These are phyloP conservation scores for Globisporangium spiculum DNA, from an alignment of 352 stramenopile genomes.

Conservation along the genomic window DNA sequence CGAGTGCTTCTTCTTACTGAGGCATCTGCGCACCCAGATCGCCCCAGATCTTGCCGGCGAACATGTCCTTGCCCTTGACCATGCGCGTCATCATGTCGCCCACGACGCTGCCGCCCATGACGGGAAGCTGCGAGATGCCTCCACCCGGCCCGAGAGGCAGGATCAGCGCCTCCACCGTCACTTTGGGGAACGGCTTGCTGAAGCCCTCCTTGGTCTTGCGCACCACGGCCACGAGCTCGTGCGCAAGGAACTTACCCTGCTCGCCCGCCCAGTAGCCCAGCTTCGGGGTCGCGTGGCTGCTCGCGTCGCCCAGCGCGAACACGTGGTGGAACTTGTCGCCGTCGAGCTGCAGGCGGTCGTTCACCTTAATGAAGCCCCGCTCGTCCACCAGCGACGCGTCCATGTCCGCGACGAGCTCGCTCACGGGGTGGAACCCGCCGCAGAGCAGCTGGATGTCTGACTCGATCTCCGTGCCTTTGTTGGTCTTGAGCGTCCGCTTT, in stretches of 20 bases:
- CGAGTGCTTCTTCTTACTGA: not conserved
- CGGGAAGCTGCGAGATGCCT: slow-evolving; percentile 41
- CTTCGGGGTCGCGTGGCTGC: slow-evolving; percentile 46
- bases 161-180: slow-evolving; percentile 30
- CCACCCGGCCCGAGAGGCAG: slow-evolving; percentile 30
- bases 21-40: slow-evolving; percentile 10
- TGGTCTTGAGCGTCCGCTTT: slow-evolving; percentile 33
- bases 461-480: slow-evolving; percentile 44
- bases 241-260: slow-evolving; percentile 41
- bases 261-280: slow-evolving; percentile 35
- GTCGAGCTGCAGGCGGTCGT: slow-evolving; percentile 45
- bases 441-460: slow-evolving; percentile 57
- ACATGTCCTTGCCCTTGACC: slow-evolving; percentile 44
- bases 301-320: slow-evolving; percentile 55
- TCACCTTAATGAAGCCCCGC: slow-evolving; percentile 43
- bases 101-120: slow-evolving; percentile 36
- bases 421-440: slow-evolving; percentile 25
- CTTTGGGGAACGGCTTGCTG: slow-evolving; percentile 29
- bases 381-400: slow-evolving; percentile 42
- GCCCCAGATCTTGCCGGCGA: slow-evolving; percentile 20
- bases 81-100: slow-evolving; percentile 35
- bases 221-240: slow-evolving; percentile 29
- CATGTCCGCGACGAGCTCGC: slow-evolving; percentile 29
- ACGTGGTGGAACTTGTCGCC: slow-evolving; percentile 41
- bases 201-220: slow-evolving; percentile 22